Percentiles rank a stretch among this genome's conserved stretches.
Evolutionary conservation across 305 asterid genomes (phyloP).

Genomic region (Fraxinus baroniana): DNA sequence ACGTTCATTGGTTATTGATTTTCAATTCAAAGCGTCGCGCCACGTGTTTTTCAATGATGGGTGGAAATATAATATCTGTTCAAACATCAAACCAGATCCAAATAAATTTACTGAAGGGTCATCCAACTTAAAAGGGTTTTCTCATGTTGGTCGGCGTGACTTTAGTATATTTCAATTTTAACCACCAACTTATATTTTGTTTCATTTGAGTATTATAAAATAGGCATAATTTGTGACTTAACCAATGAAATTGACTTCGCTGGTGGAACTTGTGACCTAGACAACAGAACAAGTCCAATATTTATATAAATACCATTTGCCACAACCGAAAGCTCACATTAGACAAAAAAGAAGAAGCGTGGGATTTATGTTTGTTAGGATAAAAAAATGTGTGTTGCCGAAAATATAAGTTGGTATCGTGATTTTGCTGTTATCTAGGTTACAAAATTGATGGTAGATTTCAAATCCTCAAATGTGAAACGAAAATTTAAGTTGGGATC

Average conservation of each 20-base stretch:
- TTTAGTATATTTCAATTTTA: not conserved
- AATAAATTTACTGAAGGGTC: not conserved
- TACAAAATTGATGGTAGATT: too few relatives aligned
- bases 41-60: constrained; percentile 30
- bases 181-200: not conserved
- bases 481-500: too few relatives aligned
- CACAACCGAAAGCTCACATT: not conserved
- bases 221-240: not conserved
- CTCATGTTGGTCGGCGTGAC: not conserved
- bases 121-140: not conserved
- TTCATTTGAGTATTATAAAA: not conserved
- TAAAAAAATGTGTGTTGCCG: not conserved
- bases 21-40: constrained; percentile 19
- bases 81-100: constrained; percentile 14
- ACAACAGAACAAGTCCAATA: not conserved
- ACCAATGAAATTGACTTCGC: not conserved
- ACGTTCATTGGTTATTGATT: not conserved
- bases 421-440: too few relatives aligned
- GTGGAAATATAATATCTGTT: constrained; percentile 4
- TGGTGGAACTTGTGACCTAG: not conserved
- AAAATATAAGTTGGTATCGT: too few relatives aligned
- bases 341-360: not conserved
- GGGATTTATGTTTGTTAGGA: not conserved
- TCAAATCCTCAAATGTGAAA: too few relatives aligned
- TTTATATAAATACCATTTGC: not conserved